Percentiles rank a stretch among this genome's conserved stretches.
These are phyloP conservation scores for Penicillium rolfsii DNA, from an alignment of 2,329 filamentous ascomycete species.

Conservation along the genomic window DNA sequence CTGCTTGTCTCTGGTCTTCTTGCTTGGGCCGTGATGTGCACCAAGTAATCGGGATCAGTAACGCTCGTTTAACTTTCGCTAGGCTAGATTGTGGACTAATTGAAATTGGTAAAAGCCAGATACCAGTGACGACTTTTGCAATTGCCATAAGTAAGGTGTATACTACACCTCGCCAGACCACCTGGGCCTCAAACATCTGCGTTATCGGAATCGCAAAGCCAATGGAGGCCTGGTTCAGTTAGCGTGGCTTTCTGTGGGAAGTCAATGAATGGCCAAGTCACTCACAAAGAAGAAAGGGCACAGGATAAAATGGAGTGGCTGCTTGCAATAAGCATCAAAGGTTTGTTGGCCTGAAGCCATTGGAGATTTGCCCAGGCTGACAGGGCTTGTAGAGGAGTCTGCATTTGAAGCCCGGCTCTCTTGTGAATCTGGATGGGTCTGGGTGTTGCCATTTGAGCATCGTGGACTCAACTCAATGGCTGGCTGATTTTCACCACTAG, in stretches of 20 bases:
- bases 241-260: not conserved
- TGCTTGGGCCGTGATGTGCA: not conserved
- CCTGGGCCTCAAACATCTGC: constrained; percentile 64
- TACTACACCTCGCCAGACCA: constrained; percentile 73
- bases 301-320: constrained; percentile 57
- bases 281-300: constrained; percentile 74
- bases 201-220: constrained; percentile 79
- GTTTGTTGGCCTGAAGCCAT: constrained; percentile 30
- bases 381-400: not conserved
- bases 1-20: not conserved
- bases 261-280: not conserved
- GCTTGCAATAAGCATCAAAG: constrained; percentile 53
- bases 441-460: not conserved
- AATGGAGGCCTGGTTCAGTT: constrained; percentile 55
- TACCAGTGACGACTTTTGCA: constrained; percentile 62
- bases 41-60: not conserved
- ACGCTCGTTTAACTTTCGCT: not conserved
- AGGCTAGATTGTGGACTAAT: constrained; percentile 12
- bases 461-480: not conserved
- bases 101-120: constrained; percentile 53
- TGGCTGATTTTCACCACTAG: not conserved
- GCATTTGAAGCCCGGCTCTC: not conserved
- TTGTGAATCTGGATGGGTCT: not conserved
- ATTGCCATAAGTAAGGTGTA: constrained; percentile 73
- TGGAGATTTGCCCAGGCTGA: not conserved